phyloP scores from a whole-genome alignment of 495 filamentous ascomycete species.

The Antarctomyces pellizariae region DNA sequence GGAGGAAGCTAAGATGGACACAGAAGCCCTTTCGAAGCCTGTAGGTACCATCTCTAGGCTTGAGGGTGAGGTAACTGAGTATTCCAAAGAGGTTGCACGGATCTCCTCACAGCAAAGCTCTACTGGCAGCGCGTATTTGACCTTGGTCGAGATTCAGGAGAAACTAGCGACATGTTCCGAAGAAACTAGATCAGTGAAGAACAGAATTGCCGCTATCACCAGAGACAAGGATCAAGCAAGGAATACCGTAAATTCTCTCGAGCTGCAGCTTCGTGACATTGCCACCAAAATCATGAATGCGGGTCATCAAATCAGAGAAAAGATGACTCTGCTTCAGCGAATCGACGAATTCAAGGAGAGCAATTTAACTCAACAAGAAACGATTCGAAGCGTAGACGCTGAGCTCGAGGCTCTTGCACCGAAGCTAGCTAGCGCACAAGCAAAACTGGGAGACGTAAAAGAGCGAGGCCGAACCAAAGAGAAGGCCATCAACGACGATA shows the following conservation, averaged over 20 bases:
- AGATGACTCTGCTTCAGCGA: slow-evolving; percentile 35
- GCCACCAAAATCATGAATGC: slow-evolving; percentile 43
- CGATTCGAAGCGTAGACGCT: slow-evolving; percentile 37
- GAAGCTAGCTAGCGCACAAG: slow-evolving; percentile 46
- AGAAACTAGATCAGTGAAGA: slow-evolving; percentile 35
- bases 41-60: slow-evolving; percentile 55
- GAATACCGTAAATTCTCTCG: slow-evolving; percentile 38
- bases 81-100: slow-evolving; percentile 45
- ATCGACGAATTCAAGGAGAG: slow-evolving; percentile 49
- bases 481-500: slow-evolving; percentile 45
- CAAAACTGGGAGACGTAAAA: slow-evolving; percentile 49
- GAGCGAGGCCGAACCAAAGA: slow-evolving; percentile 49
- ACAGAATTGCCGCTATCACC: slow-evolving; percentile 34
- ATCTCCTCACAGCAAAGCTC: slow-evolving; percentile 48
- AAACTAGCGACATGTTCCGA: slow-evolving; percentile 45
- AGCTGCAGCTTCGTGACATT: slow-evolving; percentile 47
- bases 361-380: slow-evolving; percentile 40
- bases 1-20: slow-evolving; percentile 41
- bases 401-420: slow-evolving; percentile 50
- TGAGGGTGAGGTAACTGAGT: slow-evolving; percentile 40
- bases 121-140: slow-evolving; percentile 32
- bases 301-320: slow-evolving; percentile 54
- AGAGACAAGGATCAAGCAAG: slow-evolving; percentile 48
- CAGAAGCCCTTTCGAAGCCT: slow-evolving; percentile 50
- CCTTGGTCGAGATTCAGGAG: slow-evolving; percentile 63